Evolutionary conservation across 2,329 filamentous ascomycete species (phyloP).

Genomic region (Phyllosticta citribraziliensis): DNA sequence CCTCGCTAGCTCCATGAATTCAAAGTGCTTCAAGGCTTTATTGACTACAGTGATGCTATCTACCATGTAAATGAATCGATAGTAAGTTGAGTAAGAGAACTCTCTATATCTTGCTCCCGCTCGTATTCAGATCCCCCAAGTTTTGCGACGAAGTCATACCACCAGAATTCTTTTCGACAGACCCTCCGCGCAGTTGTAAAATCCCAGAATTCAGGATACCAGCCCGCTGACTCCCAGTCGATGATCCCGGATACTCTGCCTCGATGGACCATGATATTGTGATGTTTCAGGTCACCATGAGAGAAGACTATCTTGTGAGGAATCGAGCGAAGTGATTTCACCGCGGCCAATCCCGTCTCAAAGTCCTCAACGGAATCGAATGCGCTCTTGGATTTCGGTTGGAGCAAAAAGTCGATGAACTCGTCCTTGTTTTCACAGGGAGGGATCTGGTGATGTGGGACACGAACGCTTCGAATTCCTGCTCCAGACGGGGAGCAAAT

Average conservation of each 20-base stretch:
- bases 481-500: neutral
- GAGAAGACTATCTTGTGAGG: slow-evolving; percentile 16
- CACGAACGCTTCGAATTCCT: neutral
- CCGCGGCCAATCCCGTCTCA: no score
- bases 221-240: slow-evolving; percentile 19
- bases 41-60: no score
- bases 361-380: no score
- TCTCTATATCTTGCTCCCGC: neutral
- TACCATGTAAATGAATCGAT: neutral
- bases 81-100: no score
- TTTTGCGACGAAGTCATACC: neutral
- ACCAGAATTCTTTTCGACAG: no score
- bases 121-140: neutral
- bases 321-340: neutral
- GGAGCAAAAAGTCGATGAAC: no score
- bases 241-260: slow-evolving; percentile 17
- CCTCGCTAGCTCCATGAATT: no score
- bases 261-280: slow-evolving; percentile 18
- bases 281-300: slow-evolving; percentile 16
- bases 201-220: slow-evolving; percentile 20
- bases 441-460: no score
- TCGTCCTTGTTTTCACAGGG: neutral
- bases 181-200: no score
- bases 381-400: no score
- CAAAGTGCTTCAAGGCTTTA: no score